Evolutionary conservation across 169 alveolate genomes (phyloP).

Genomic region (Cryptosporidium meleagridis): DNA sequence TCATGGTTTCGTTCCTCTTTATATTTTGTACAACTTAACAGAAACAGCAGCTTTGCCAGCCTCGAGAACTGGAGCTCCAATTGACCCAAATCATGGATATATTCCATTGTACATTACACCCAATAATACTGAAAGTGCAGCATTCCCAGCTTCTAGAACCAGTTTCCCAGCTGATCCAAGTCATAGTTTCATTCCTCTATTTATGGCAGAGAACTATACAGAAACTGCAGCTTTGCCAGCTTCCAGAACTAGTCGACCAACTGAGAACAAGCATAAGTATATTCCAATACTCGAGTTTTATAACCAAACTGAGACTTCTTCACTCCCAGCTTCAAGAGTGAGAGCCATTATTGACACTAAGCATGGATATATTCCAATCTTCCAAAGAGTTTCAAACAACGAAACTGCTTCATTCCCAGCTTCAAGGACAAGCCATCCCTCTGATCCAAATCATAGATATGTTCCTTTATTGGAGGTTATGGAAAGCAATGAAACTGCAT

Average conservation of each 20-base stretch:
- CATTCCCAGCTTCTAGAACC: conserved; percentile 59
- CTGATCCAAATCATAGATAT: conserved; percentile 26
- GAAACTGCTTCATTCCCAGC: conserved; percentile 37
- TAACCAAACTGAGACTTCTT: neutral
- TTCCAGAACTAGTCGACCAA: conserved; percentile 32
- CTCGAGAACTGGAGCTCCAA: no score
- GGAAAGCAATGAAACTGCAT: neutral
- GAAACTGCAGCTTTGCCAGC: conserved; percentile 49
- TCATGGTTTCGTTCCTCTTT: conserved; percentile 16
- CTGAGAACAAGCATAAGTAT: conserved; percentile 9
- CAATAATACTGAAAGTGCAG: neutral
- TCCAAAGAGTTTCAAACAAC: neutral
- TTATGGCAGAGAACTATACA: no score
- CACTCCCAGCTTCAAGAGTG: conserved; percentile 39
- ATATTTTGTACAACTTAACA: neutral
- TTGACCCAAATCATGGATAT: no score
- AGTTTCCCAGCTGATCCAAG: neutral
- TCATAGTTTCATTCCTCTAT: conserved; percentile 27
- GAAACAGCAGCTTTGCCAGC: conserved; percentile 28
- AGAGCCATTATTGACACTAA: neutral
- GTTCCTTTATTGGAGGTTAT: neutral
- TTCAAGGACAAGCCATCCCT: conserved; percentile 11
- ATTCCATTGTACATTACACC: neutral
- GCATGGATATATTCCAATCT: conserved; percentile 31
- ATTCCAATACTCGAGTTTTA: neutral